Evolutionary conservation across 805 yeast genomes (phyloP), one percentile per base, ranked within the genome.

Genomic region (Candida ipomoeae): DNA sequence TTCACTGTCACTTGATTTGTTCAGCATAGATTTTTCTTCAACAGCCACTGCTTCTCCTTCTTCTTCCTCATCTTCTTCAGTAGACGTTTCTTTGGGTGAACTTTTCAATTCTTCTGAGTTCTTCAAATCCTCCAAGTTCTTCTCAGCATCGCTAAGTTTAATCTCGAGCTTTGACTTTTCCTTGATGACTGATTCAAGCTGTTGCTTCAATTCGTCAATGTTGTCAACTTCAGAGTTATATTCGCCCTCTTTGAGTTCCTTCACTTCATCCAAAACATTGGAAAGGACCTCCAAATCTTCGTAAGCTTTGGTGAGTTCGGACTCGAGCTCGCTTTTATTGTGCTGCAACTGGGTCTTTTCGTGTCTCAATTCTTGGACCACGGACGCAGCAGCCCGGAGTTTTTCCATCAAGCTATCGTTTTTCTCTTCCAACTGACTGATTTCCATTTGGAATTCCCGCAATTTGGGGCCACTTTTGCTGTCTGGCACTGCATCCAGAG

Each of bases 361-460:
- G 10, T 42, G 67, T 69, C 57, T 65, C 67, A 53, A 63, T 59
- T n/a, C 73, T 65, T 26, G 61, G 32, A 38, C 75, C 65, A 41
- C 68, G 5, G 62, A 46, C 3, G 75, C 73, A 8, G 74, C 75
- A 4, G 74, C 58, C 40, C 77, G 59, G 38, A 74, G 62, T 49
- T 72, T 74, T 41, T 74, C 75, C 67, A 76, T 67, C 29, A 74
- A 61, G 52, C 67, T 72, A 14, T 62, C 63, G 49, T 69, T 71
- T 6, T 56, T 61, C 3, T 60, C 70, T 46, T 71, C 70, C 7
- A 44, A 48, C 13, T 51, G 50, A 26, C 46, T 44, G 18, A 55
- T 31, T 29, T 37, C 46, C 13, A 7, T 36, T 23, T 53, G 56
- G 10, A 55, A 47, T 6, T 53, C 56, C 2, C 49, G 53, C 37